Evolutionary conservation across 805 yeast genomes (phyloP), one percentile per base, ranked within the genome.

Genomic region (Saccharomycopsis malanga): DNA sequence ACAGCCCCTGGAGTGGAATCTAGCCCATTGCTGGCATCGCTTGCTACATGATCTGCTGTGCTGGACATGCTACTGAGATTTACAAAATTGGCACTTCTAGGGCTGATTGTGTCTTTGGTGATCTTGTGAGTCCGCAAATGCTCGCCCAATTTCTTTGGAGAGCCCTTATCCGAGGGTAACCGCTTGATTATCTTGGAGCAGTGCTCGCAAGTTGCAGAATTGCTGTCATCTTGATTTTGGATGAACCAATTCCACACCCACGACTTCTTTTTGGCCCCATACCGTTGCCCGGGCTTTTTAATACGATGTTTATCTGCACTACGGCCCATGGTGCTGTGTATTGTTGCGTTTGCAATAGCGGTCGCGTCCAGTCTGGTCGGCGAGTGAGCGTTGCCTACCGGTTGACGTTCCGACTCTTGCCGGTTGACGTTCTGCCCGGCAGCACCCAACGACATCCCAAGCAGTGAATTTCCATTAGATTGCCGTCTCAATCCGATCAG

Each of bases 181-280:
- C 82, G 60, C 23, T 64, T 64, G 32, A 77, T 68, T 10, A 69
- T 63, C 55, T 71, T 74, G 1, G 75, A 73, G 58, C 82, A 77
- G 50, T 60, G 66, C 50, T 75, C 78, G 59, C 82, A 77, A 3
- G 71, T 71, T 2, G 81, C 81, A 17, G 70, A 52, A 46, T 74
- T 73, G 42, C 72, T 67, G 53, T 77, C 73, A 17, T 53, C 53
- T 15, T 58, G 57, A 56, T 75, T 79, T 55, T 77, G 81, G 12
- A 66, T 66, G 55, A 76, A 77, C 81, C 82, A 77, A 18, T 70
- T 61, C 82, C 82, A 77, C 12, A 76, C 81, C 81, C 81, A 77
- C 27, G 78, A 74, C 54, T 70, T 72, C 67, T 76, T 76, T 56
- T 74, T 76, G 15, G 82, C 82, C 15, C 82, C 82, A 50, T 74